These are phyloP conservation scores for Saccharomyces hybrid DNA, from an alignment of 1,139 yeast species.

Conservation along the genomic window DNA sequence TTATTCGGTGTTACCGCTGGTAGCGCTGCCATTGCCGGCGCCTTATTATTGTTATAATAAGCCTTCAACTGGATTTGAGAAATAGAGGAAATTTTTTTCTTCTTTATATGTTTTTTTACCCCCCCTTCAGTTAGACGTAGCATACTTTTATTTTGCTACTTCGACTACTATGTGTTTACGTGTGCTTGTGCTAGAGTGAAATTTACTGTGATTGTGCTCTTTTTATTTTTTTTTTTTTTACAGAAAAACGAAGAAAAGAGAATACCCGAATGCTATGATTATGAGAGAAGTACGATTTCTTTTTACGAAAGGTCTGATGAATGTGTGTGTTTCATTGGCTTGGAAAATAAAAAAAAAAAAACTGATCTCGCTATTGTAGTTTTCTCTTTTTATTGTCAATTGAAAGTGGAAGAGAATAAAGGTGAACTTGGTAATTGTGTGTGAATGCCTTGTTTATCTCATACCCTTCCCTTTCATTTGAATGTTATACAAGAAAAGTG, in stretches of 20 bases:
- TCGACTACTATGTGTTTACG: not conserved
- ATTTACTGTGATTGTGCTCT: conserved; percentile 1
- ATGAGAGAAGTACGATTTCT: not conserved
- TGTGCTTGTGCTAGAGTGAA: not conserved
- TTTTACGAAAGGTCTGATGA: not conserved
- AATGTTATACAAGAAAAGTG: not conserved
- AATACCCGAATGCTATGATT: not conserved
- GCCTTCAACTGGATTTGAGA: not conserved
- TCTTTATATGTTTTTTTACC: not conserved
- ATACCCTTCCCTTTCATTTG: not conserved
- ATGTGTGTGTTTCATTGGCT: conserved; percentile 3
- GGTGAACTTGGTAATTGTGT: not conserved
- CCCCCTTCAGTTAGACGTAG: not conserved
- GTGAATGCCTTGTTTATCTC: not conserved
- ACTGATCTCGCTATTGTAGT: not conserved
- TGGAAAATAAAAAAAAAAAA: not conserved
- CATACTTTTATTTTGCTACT: not conserved
- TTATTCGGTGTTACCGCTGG: conserved; percentile 31
- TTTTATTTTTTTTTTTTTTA: not conserved
- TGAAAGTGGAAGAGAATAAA: not conserved
- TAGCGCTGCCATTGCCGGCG: conserved; percentile 35
- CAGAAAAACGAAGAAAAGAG: not conserved
- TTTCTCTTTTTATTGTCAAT: not conserved
- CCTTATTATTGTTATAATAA: conserved; percentile 30
- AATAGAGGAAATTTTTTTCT: not conserved